Conservation (phyloP, 306 rosid genomes). For the Rosa rugosa region DNA sequence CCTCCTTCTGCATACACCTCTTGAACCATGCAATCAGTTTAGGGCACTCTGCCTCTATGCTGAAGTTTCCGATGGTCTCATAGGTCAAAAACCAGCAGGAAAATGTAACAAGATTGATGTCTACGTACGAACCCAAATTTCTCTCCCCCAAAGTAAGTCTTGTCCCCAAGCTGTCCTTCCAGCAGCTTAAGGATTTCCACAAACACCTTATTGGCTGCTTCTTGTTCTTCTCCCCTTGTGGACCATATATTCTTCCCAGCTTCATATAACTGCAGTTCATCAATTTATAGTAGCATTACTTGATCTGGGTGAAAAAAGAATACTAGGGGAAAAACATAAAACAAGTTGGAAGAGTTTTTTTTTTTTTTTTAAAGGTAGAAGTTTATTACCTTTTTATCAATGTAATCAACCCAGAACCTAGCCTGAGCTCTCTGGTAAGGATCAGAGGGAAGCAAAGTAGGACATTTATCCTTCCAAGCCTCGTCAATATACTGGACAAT, state of each 20-base stretch:
- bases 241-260: constrained; percentile 29
- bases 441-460: constrained; percentile 35
- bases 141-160: constrained; percentile 25
- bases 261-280: constrained; percentile 22
- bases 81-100: constrained; percentile 4
- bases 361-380: neutral
- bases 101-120: constrained; percentile 32
- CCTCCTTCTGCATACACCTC: constrained; percentile 15
- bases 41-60: constrained; percentile 21
- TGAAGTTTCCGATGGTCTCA: constrained; percentile 22
- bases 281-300: no score
- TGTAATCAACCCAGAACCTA: constrained; percentile 47
- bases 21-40: constrained; percentile 17
- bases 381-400: constrained; percentile 37
- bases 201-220: constrained; percentile 21
- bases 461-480: constrained; percentile 30
- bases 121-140: constrained; percentile 31
- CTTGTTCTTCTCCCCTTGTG: constrained; percentile 28
- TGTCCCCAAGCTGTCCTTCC: constrained; percentile 37
- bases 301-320: no score
- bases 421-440: constrained; percentile 44
- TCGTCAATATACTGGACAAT: constrained; percentile 43
- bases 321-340: no score
- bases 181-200: constrained; percentile 14
- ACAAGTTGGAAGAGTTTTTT: no score